Conservation (phyloP, 2,329 filamentous ascomycete species). For the Diaporthe sp. region DNA sequence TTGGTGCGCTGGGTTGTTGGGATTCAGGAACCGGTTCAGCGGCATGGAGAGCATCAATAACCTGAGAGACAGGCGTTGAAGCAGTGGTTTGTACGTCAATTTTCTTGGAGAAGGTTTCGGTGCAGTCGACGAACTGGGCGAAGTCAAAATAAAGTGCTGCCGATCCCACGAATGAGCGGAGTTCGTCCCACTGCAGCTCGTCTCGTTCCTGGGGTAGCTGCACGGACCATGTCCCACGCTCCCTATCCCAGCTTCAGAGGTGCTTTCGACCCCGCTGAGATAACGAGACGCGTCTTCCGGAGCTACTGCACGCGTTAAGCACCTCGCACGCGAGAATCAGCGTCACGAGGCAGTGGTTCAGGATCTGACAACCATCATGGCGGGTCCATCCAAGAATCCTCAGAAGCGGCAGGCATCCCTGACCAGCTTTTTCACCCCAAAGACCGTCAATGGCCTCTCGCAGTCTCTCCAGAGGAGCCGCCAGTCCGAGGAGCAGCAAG, state of each 20-base stretch:
- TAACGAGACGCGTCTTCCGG: constrained; percentile 17
- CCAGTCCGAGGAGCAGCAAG: constrained; percentile 28
- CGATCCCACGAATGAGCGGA: constrained; percentile 21
- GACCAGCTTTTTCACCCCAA: constrained; percentile 86
- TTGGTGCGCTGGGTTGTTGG: neutral
- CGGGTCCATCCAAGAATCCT: constrained; percentile 55
- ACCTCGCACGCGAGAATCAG: neutral
- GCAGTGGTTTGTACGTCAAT: neutral
- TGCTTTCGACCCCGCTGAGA: neutral
- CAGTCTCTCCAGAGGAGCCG: constrained; percentile 39
- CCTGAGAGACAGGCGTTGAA: neutral
- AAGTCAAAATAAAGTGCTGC: constrained; percentile 32
- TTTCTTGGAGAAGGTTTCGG: neutral
- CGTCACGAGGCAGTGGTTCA: constrained; percentile 3
- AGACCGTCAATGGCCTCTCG: constrained; percentile 61
- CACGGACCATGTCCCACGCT: neutral
- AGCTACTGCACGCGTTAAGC: constrained; percentile 33
- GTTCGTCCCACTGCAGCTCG: constrained; percentile 20
- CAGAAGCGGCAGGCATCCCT: constrained; percentile 84
- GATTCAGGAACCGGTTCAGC: neutral
- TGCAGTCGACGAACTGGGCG: constrained; percentile 1
- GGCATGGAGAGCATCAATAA: neutral
- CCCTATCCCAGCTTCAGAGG: constrained; percentile 12
- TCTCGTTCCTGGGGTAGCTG: neutral
- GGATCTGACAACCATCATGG: constrained; percentile 51